Percentiles rank a stretch among this genome's conserved stretches.
These are phyloP conservation scores for Lodderomyces theae DNA, from an alignment of 1,139 yeast genomes.

Conservation along the genomic window DNA sequence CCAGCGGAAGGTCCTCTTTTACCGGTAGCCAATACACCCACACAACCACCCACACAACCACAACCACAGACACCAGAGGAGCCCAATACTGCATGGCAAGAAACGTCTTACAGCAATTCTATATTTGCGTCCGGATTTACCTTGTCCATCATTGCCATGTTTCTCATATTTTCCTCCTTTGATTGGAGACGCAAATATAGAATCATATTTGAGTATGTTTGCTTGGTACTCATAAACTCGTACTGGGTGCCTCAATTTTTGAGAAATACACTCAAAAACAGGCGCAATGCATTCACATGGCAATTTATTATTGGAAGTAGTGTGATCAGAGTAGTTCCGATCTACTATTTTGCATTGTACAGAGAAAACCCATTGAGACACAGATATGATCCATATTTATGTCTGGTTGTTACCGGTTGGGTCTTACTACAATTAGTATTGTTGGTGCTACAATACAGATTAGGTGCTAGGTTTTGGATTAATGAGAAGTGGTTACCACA, in stretches of 20 bases:
- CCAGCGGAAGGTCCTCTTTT: conserved; percentile 12
- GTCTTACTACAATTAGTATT: conserved; percentile 52
- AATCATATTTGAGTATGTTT: conserved; percentile 53
- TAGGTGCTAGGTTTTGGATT: conserved; percentile 83
- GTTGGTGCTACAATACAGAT: conserved; percentile 56
- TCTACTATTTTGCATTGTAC: conserved; percentile 56
- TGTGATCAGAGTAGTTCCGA: conserved; percentile 59
- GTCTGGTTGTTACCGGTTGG: conserved; percentile 49
- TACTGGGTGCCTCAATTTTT: conserved; percentile 91
- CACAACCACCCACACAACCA: conserved; percentile 14
- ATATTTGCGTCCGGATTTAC: conserved; percentile 64
- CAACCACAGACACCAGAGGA: conserved; percentile 5
- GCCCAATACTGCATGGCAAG: conserved; percentile 34
- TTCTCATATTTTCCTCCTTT: conserved; percentile 55
- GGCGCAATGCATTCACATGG: conserved; percentile 67
- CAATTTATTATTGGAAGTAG: conserved; percentile 69
- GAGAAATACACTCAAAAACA: conserved; percentile 71
- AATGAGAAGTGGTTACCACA: conserved; percentile 73
- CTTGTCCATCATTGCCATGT: conserved; percentile 54
- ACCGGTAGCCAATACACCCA: conserved; percentile 12
- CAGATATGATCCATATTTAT: conserved; percentile 53
- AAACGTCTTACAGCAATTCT: conserved; percentile 56
- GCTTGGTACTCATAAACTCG: conserved; percentile 56
- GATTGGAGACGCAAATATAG: conserved; percentile 66
- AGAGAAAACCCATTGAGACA: conserved; percentile 47